phyloP scores from a whole-genome alignment of 2,329 filamentous ascomycete species.

The Penicillium sp. region DNA sequence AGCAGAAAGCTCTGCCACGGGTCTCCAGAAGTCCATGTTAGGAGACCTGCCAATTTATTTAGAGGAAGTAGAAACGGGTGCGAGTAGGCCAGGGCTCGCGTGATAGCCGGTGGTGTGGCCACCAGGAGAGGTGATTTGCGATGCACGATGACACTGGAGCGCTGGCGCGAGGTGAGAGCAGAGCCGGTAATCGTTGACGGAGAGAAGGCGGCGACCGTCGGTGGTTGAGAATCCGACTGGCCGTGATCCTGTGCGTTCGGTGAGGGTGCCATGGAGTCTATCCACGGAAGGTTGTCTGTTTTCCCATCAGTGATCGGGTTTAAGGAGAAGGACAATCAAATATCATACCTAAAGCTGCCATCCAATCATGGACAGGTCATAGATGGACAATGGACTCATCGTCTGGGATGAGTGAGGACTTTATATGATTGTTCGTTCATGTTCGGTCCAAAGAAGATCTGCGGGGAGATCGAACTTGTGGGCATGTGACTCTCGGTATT shows the following conservation, averaged over 20 bases:
- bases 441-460: conserved; percentile 19
- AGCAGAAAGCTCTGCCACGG: conserved; percentile 95
- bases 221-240: conserved; percentile 42
- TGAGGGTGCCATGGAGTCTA: conserved; percentile 46
- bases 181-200: conserved; percentile 66
- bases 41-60: conserved; percentile 71
- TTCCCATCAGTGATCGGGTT: conserved; percentile 20
- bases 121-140: conserved; percentile 90
- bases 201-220: conserved; percentile 84
- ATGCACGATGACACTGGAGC: conserved; percentile 87
- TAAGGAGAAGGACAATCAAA: neutral
- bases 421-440: conserved; percentile 11
- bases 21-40: conserved; percentile 91
- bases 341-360: conserved; percentile 44
- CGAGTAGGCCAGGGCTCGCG: conserved; percentile 85
- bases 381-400: conserved; percentile 17
- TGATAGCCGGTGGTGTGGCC: conserved; percentile 89
- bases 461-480: conserved; percentile 16
- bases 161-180: conserved; percentile 61
- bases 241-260: conserved; percentile 34
- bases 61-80: conserved; percentile 86
- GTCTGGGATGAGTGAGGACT: conserved; percentile 23
- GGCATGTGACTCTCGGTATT: conserved; percentile 20
- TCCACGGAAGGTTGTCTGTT: conserved; percentile 44
- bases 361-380: conserved; percentile 37